phyloP scores from a whole-genome alignment of 805 yeast species.

The Zygosaccharomyces gambellarensis region DNA sequence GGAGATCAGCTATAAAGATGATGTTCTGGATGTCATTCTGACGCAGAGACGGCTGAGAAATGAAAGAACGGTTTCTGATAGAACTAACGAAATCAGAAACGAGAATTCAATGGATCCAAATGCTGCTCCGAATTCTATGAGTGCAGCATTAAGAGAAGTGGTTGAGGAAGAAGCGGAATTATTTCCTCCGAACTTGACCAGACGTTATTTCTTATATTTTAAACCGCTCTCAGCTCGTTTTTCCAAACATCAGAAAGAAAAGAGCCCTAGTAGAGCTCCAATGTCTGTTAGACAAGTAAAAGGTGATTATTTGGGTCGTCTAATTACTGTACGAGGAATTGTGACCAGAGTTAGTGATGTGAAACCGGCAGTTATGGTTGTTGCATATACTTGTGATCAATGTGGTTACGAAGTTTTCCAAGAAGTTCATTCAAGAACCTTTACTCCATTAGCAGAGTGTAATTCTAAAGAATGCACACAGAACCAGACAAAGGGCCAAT shows the following conservation, averaged over 20 bases:
- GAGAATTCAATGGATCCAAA: constrained; percentile 33
- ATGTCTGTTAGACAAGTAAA: constrained; percentile 86
- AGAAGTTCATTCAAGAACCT: constrained; percentile 80
- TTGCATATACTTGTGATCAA: constrained; percentile 94
- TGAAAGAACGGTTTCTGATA: constrained; percentile 62
- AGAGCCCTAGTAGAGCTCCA: constrained; percentile 43
- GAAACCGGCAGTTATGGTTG: constrained; percentile 84
- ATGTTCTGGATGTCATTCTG: constrained; percentile 86
- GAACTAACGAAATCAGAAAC: constrained; percentile 53
- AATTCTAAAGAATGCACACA: constrained; percentile 71
- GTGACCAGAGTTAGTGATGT: constrained; percentile 95
- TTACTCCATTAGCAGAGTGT: constrained; percentile 85
- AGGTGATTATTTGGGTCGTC: constrained; percentile 77
- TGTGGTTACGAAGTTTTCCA: constrained; percentile 97
- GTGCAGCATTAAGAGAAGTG: constrained; percentile 32
- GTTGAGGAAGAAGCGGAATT: constrained; percentile 43
- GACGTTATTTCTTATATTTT: constrained; percentile 84
- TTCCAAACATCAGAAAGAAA: constrained; percentile 29
- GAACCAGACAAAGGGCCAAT: constrained; percentile 81
- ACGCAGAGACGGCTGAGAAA: constrained; percentile 87
- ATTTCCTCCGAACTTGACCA: constrained; percentile 81
- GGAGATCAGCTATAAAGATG: constrained; percentile 75
- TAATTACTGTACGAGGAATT: constrained; percentile 88
- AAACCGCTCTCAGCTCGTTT: constrained; percentile 58
- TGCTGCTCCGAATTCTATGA: constrained; percentile 22